Percentiles rank a stretch among this genome's conserved stretches.
These are phyloP conservation scores for Nicotiana otophora DNA, from an alignment of 257 asterid species.

Conservation along the genomic window DNA sequence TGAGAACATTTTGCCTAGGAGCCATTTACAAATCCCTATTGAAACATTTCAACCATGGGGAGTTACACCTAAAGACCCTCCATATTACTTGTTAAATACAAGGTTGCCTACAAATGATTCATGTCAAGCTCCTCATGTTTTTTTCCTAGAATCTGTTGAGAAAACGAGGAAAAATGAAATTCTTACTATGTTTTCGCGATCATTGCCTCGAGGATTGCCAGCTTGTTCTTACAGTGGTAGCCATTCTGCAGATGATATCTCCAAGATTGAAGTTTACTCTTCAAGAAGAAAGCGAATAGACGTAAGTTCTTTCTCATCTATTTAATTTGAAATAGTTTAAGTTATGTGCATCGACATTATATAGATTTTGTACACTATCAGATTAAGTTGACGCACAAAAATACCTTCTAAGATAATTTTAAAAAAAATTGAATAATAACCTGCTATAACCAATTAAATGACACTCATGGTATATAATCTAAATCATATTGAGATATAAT, in stretches of 20 bases:
- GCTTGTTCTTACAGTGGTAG: slow-evolving; percentile 25
- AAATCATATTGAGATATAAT: too few species aligned
- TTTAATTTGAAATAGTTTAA: too few species aligned
- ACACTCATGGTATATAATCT: too few species aligned
- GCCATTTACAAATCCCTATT: slow-evolving; percentile 47
- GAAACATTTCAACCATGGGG: slow-evolving; percentile 55
- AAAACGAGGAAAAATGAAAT: slow-evolving; percentile 1
- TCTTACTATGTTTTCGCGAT: slow-evolving; percentile 34
- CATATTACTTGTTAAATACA: slow-evolving; percentile 60
- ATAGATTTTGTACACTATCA: too few species aligned
- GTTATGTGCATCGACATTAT: too few species aligned
- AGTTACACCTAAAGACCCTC: slow-evolving; percentile 15
- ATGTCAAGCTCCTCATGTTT: slow-evolving; percentile 50
- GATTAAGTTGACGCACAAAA: too few species aligned
- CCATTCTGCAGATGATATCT: slow-evolving; percentile 32
- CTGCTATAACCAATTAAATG: too few species aligned
- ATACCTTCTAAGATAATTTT: too few species aligned
- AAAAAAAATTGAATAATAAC: too few species aligned
- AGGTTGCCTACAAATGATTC: slow-evolving; percentile 36
- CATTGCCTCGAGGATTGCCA: slow-evolving; percentile 21
- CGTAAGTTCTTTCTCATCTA: slow-evolving; percentile 15
- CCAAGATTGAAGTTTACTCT: slow-evolving; percentile 39
- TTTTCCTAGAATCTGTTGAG: slow-evolving; percentile 32
- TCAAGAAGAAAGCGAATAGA: slow-evolving; percentile 35
- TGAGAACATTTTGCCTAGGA: slow-evolving; percentile 48